These are phyloP conservation scores for Periconia sp. DNA, from an alignment of 2,329 filamentous ascomycete species.

Conservation along the genomic window DNA sequence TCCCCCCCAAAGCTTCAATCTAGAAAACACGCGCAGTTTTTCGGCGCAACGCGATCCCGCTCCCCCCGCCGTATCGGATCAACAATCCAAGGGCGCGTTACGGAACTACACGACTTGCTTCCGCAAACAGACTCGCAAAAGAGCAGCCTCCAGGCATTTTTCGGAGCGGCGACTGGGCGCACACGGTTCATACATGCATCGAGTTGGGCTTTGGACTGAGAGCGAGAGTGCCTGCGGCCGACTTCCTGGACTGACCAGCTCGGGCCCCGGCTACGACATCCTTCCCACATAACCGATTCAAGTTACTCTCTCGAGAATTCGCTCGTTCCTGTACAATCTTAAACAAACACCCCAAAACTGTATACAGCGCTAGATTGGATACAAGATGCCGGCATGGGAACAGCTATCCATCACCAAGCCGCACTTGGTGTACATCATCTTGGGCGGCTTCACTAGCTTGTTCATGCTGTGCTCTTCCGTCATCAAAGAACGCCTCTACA, in stretches of 20 bases:
- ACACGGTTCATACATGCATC: conserved; percentile 49
- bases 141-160: conserved; percentile 21
- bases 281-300: conserved; percentile 25
- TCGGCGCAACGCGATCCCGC: neutral
- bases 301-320: neutral
- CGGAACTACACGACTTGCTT: neutral
- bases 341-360: neutral
- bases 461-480: conserved; percentile 99
- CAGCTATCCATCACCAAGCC: conserved; percentile 87
- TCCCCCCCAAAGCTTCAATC: too few relatives aligned
- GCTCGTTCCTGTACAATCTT: conserved; percentile 7
- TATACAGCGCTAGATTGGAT: neutral
- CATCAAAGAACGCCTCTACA: conserved; percentile 98
- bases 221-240: neutral
- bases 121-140: neutral
- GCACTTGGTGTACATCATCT: conserved; percentile 97
- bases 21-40: too few relatives aligned
- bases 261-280: conserved; percentile 17
- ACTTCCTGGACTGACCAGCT: neutral
- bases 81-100: neutral
- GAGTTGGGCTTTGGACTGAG: conserved; percentile 21
- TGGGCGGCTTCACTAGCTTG: conserved; percentile 94
- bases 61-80: neutral
- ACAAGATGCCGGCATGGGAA: conserved; percentile 68
- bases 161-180: conserved; percentile 55